phyloP scores from a whole-genome alignment of 106 monocot species.

The Phalaenopsis equestris region DNA sequence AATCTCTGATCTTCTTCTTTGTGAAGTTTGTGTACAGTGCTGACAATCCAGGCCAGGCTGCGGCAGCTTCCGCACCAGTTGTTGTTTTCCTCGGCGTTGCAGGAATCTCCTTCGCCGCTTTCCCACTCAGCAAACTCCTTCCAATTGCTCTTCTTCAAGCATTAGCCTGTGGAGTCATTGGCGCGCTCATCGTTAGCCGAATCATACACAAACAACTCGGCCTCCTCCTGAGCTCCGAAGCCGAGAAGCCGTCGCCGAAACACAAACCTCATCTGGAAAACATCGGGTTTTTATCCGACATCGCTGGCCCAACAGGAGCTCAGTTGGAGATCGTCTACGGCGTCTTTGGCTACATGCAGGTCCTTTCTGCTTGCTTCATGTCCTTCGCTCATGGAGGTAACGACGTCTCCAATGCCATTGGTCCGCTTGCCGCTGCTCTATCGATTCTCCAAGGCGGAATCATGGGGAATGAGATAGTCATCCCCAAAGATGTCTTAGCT shows the following conservation, averaged over 20 bases:
- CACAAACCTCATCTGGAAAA: slow-evolving; percentile 19
- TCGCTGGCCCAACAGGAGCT: slow-evolving; percentile 85
- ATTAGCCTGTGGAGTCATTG: slow-evolving; percentile 48
- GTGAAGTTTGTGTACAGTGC: slow-evolving; percentile 94
- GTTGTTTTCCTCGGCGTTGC: slow-evolving; percentile 77
- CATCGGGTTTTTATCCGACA: slow-evolving; percentile 54
- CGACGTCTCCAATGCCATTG: slow-evolving; percentile 96
- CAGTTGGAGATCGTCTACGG: slow-evolving; percentile 93
- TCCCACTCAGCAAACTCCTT: slow-evolving; percentile 68
- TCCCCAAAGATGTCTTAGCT: slow-evolving; percentile 84
- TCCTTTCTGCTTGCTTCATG: slow-evolving; percentile 99
- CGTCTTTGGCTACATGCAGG: slow-evolving; percentile 96
- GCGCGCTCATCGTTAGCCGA: slow-evolving; percentile 50
- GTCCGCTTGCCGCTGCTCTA: slow-evolving; percentile 83
- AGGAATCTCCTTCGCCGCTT: slow-evolving; percentile 76
- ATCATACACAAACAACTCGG: slow-evolving; percentile 86
- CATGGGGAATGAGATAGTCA: slow-evolving; percentile 54
- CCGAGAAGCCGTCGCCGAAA: slow-evolving; percentile 22
- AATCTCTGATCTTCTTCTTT: background rate
- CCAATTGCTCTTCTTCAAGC: slow-evolving; percentile 54
- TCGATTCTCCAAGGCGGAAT: slow-evolving; percentile 67
- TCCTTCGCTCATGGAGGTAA: slow-evolving; percentile 97
- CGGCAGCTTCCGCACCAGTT: slow-evolving; percentile 79
- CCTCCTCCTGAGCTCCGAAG: slow-evolving; percentile 63
- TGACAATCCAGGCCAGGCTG: slow-evolving; percentile 88